A percentile compares a stretch with the other conserved stretches of the same genome.
Conservation (phyloP, 495 filamentous ascomycete species). For the Xylaria sp. region DNA sequence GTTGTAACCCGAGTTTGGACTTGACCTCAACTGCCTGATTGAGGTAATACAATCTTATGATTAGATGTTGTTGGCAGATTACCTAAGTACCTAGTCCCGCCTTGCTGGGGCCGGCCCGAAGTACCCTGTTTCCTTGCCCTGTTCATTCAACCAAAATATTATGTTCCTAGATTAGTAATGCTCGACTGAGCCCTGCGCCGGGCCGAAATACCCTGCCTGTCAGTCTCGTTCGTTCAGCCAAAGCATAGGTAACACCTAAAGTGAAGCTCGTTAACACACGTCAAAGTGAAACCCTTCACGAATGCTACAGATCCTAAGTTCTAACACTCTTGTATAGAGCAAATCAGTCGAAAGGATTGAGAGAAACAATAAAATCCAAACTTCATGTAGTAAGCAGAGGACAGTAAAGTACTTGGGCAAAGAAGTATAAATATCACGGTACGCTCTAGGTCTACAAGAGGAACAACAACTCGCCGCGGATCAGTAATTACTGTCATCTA, state of each 20-base stretch:
- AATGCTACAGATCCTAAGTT: not conserved
- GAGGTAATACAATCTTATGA: too few species aligned
- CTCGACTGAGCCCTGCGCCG: not conserved
- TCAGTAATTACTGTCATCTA: not conserved
- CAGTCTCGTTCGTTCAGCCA: not conserved
- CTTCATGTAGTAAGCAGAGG: not conserved
- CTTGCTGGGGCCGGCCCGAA: not conserved
- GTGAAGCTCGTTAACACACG: not conserved
- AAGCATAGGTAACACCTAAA: not conserved
- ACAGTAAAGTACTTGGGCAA: not conserved
- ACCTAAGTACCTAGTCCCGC: not conserved
- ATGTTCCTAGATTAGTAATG: not conserved
- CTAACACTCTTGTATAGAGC: not conserved
- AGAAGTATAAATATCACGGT: not conserved
- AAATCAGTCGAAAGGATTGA: not conserved
- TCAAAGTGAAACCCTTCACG: not conserved
- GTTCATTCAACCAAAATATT: not conserved
- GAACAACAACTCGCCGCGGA: not conserved
- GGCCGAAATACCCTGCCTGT: not conserved
- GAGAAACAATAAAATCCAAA: not conserved
- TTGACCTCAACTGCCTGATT: too few species aligned
- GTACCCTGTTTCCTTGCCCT: not conserved
- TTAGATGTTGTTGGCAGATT: not conserved
- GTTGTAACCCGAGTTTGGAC: too few species aligned
- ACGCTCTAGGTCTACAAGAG: not conserved